Evolutionary conservation across 139 green algal species (phyloP), one percentile per base, ranked within the genome.

Genomic region (Klebsormidium nitens): DNA sequence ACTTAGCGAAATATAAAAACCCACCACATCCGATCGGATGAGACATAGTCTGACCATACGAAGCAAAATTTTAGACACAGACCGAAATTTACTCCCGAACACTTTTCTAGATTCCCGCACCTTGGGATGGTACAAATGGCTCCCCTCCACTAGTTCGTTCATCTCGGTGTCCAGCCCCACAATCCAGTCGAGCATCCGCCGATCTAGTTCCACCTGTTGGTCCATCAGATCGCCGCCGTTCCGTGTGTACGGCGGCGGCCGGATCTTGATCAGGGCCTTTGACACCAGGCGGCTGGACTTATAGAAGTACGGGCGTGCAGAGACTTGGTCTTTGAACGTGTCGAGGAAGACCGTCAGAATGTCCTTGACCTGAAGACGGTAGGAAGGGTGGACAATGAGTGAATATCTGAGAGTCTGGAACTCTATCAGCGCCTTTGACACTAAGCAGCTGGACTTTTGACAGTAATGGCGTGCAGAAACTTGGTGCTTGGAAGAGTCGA

Each of bases 301-400:
- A 26, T 67, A 67, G 14, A 67, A 67, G 38, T 67, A 67, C 14
- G n/a, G n/a, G 8, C 59, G 59, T 8, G 59, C 59, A 8, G 59
- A 8, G 5, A 52, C 59, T 26, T 67, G 59, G 23, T 67, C 59
- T 26, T 67, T 67, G 59, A 67, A 67, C 5, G 59, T 35, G 26
- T 67, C 59, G 28, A 67, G 59, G 26, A 35, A 23, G 26, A 67
- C 59, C 28, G 59, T 67, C 38, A 67, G 23, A 23, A 67, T 58
- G 38, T 67, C 59, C 38, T 67, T 67, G 8, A 67, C 59, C 59
- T 67, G 29, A n/a, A n/a, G n/a, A n/a, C n/a, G n/a, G n/a, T n/a
- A n/a, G n/a, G n/a, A n/a, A n/a, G n/a, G n/a, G n/a, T n/a, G n/a
- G n/a, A n/a, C n/a, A n/a, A n/a, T n/a, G n/a, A n/a, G n/a, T n/a